phyloP scores from a whole-genome alignment of 108 stramenopile species.

The Fragilaria crotonensis region DNA sequence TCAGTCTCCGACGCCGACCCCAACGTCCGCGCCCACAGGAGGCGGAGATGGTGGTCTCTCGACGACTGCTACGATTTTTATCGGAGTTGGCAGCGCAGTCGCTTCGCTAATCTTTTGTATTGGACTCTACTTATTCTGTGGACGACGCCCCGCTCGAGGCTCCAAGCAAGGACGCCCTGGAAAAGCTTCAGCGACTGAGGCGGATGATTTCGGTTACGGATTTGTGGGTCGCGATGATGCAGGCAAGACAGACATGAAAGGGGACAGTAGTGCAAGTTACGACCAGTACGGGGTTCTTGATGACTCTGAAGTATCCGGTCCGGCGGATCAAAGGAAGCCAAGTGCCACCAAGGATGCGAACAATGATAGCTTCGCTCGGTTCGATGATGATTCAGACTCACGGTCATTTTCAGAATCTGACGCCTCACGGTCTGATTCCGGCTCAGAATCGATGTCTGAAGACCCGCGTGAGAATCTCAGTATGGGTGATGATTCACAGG shows the following conservation, averaged over 20 bases:
- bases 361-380: not conserved
- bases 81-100: not conserved
- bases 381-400: not conserved
- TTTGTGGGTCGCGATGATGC: not conserved
- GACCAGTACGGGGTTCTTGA: not conserved
- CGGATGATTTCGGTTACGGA: not conserved
- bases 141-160: not conserved
- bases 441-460: not conserved
- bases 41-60: not conserved
- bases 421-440: not conserved
- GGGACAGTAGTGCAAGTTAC: not conserved
- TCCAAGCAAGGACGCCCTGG: not conserved
- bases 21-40: not conserved
- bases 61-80: not conserved
- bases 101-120: not conserved
- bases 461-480: not conserved
- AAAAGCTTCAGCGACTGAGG: not conserved
- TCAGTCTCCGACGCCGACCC: not conserved
- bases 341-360: not conserved
- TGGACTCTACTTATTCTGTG: not conserved
- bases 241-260: not conserved
- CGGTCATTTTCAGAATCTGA: not conserved
- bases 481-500: not conserved
- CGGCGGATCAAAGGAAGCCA: too few relatives aligned
- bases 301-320: not conserved